Evolutionary conservation across 2,329 filamentous ascomycete genomes (phyloP), one percentile per base, ranked within the genome.

Genomic region (Aspergillus ochraceus): DNA sequence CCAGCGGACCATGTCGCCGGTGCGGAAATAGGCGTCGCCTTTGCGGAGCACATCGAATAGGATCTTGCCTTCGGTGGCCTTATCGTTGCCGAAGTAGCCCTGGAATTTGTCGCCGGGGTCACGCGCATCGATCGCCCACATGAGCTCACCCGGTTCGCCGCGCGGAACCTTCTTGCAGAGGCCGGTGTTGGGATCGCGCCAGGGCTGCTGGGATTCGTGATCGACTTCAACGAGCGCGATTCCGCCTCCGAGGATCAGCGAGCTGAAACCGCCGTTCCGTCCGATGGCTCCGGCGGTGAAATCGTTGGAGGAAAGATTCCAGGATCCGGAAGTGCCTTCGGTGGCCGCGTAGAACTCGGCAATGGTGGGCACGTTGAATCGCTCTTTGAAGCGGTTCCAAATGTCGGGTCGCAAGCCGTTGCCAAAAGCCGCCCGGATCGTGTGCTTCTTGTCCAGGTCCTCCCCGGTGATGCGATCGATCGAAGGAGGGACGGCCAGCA

Each of bases 381-480:
- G 88, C 26, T 90, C 83, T 73, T 92, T 92, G 80, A 96, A 95
- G 8, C 79, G 81, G 62, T 90, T 87, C 92, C 92, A 97, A 36
- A 96, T 86, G 68, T 96, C 92, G 0, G 92, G 91, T 0, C 92
- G 85, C 20, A 96, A 80, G 2, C 92, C 92, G 70, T 97, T 97
- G 20, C 92, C 92, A 64, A 94, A 90, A 0, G 91, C 91, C 3
- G 88, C 68, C 6, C 87, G 86, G n/a, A 96, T 85, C 0, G 80
- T 83, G 78, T 96, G 89, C 64, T 87, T 84, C 66, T 83, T 85
- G 74, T 96, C 92, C 39, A 92, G 80, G 61, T 84, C 82, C 69
- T 88, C 85, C 20, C 88, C 88, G 0, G 88, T 91, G 6, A 71
- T 72, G 0, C 87, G 81, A 65, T 92, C 87, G 26, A 81, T 74